A percentile compares a stretch with the other conserved stretches of the same genome.
Evolutionary conservation across 345 rosid species (phyloP).

Genomic region (Erodium maritimum): DNA sequence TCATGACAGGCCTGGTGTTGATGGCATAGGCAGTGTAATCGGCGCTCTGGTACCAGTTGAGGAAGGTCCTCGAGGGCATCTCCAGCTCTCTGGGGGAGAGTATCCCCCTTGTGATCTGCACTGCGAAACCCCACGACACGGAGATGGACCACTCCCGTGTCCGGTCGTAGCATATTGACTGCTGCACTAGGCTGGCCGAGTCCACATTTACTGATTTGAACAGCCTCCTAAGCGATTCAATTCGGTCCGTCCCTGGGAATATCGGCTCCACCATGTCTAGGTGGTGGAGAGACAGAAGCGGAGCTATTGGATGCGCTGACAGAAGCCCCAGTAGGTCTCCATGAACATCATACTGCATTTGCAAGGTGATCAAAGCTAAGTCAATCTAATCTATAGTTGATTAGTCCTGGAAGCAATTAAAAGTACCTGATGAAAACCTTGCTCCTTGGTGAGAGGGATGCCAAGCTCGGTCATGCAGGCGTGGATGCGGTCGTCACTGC

Average conservation of each 20-base stretch:
- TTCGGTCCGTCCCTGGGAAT: constrained; percentile 47
- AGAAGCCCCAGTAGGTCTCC: constrained; percentile 66
- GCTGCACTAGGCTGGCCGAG: constrained; percentile 69
- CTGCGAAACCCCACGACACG: constrained; percentile 76
- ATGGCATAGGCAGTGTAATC: constrained; percentile 74
- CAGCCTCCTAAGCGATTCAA: constrained; percentile 39
- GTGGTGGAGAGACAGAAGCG: constrained; percentile 66
- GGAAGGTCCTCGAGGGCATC: constrained; percentile 75
- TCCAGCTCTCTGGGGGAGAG: constrained; percentile 84
- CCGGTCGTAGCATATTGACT: constrained; percentile 66
- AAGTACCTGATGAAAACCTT: constrained; percentile 80
- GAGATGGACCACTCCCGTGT: constrained; percentile 59
- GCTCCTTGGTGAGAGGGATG: constrained; percentile 61
- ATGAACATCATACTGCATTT: constrained; percentile 62
- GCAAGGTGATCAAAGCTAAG: too few species aligned
- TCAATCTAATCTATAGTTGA: too few species aligned
- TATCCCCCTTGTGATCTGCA: constrained; percentile 57
- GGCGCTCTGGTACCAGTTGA: constrained; percentile 61
- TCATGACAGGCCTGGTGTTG: constrained; percentile 67
- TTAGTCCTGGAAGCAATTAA: too few species aligned
- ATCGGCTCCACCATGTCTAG: constrained; percentile 68
- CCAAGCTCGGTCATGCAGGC: constrained; percentile 89
- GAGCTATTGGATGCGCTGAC: constrained; percentile 67
- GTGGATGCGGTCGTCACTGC: constrained; percentile 75
- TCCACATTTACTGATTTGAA: constrained; percentile 45